A percentile compares a stretch with the other conserved stretches of the same genome.
Conservation (phyloP, 768 basidiomycete species). For the Xerocomus potaroensis region DNA sequence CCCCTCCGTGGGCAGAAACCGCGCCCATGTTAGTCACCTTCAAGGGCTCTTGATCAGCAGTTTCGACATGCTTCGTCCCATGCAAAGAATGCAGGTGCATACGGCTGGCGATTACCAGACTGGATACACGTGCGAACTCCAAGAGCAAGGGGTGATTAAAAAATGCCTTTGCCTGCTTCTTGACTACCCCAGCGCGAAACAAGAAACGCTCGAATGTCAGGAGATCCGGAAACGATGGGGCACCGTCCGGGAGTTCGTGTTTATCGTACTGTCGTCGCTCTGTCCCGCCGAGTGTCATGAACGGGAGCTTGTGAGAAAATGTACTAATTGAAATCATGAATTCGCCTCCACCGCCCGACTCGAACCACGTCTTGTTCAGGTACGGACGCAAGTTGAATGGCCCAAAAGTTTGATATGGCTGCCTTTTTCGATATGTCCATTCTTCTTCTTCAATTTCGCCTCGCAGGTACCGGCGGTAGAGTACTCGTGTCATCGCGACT, state of each 20-base stretch:
- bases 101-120: slow-evolving; percentile 8
- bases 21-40: slow-evolving; percentile 3
- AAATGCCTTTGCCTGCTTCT: slow-evolving; percentile 32
- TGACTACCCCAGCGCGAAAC: slow-evolving; percentile 36
- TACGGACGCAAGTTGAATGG: slow-evolving; percentile 50
- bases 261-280: neutral
- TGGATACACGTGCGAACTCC: slow-evolving; percentile 32
- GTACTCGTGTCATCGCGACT: slow-evolving; percentile 47
- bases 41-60: neutral
- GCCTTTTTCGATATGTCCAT: slow-evolving; percentile 47
- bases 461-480: slow-evolving; percentile 42
- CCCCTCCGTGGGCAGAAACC: slow-evolving; percentile 14
- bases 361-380: slow-evolving; percentile 45
- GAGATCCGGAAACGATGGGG: slow-evolving; percentile 40
- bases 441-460: slow-evolving; percentile 48
- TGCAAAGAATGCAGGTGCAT: slow-evolving; percentile 16
- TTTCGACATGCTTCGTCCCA: slow-evolving; percentile 18
- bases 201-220: slow-evolving; percentile 46
- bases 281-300: slow-evolving; percentile 39
- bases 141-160: slow-evolving; percentile 44
- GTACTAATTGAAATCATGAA: slow-evolving; percentile 42
- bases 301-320: slow-evolving; percentile 42
- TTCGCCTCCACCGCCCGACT: slow-evolving; percentile 41
- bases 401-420: slow-evolving; percentile 47
- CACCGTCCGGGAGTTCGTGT: neutral